Evolutionary conservation across 768 basidiomycete species (phyloP), one percentile per base, ranked within the genome.

Genomic region (Aureoboletus auriporus): DNA sequence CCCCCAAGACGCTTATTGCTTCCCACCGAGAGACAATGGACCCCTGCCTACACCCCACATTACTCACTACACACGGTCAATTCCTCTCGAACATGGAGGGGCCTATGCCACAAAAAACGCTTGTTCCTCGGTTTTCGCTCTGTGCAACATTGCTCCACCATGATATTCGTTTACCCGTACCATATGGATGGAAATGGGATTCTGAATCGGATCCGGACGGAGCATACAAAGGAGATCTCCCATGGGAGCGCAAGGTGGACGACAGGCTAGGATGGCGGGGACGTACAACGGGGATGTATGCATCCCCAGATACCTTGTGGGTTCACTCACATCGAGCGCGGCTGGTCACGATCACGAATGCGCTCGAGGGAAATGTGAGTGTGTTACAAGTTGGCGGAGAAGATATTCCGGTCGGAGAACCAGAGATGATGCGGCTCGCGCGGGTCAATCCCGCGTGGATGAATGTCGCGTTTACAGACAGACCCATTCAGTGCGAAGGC

Each of bases 251-350:
- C 29, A 89, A 84, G 68, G 29, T 67, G 1, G 77, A 85, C 60
- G 79, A 84, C 50, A 69, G 78, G 5, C 54, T 89, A 13, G 70
- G 80, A 35, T 90, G 89, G 89, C 73, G 89, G 37, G 89, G 89
- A 4, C 78, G 78, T 36, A 86, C 80, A 36, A 89, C 88, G 0
- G 89, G 88, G 9, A 84, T 80, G n/a, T 68, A 55, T 44, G 73
- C 77, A 33, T 58, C 66, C 13, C 46, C 59, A 1, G 46, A 54
- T 2, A 67, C 72, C 6, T 67, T 68, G 6, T 85, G 84, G 84
- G 45, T 62, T 52, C 57, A 70, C 17, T 68, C 73, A 7, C 84
- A 85, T 46, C 68, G 84, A 0, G 60, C 71, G 17, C 67, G 73
- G 20, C 64, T 85, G 3, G 71, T 83, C 29, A 64, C 68, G 11